Base-by-base conservation (phyloP, 2,329 filamentous ascomycete species). In the Pseudogymnoascus pannorum region DNA sequence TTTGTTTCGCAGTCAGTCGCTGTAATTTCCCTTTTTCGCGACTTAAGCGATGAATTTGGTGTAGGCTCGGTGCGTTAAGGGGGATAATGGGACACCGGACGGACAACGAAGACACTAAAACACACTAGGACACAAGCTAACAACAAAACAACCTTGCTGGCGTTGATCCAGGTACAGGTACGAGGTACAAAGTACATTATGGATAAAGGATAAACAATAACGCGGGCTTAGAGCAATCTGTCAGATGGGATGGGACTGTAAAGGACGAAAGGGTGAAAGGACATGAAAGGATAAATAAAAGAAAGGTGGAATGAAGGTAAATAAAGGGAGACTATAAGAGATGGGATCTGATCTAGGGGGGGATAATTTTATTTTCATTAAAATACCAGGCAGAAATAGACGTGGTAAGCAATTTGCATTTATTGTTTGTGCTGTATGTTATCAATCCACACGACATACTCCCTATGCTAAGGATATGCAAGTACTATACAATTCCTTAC, bases 11-110 rank as follows among this genome's bases (percentile, higher is more conserved):
- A 24, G 44, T 29, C 24, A 2, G 58, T n/a, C 20, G 59, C 59
- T 60, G 64, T 65, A 70, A 70, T 70, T 69, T 71, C 67, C 59
- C 67, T 69, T 71, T 69, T 70, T 64, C 31, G 58, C 63, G 65
- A 63, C 63, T 65, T 20, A 62, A 51, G 48, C 68, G 68, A 68
- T 66, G 67, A 69, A 60, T 66, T 65, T 9, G 11, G 18, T 22
- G 22, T 20, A 42, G 12, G 1, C n/a, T 38, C 8, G 11, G 14
- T 26, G 42, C 42, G 42, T 29, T 16, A 29, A 29, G n/a, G 44
- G 44, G 24, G 44, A 51, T 24, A 51, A 51, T 11, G 14, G 44
- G 44, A 51, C n/a, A 29, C 24, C 22, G 24, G 44, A 54, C 12
- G 24, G 9, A 54, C 26, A 54, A 6, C 42, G 24, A 44, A 18